A percentile compares a stretch with the other conserved stretches of the same genome.
Evolutionary conservation across 2,329 filamentous ascomycete genomes (phyloP).

Genomic region (Grosmannia clavigera): DNA sequence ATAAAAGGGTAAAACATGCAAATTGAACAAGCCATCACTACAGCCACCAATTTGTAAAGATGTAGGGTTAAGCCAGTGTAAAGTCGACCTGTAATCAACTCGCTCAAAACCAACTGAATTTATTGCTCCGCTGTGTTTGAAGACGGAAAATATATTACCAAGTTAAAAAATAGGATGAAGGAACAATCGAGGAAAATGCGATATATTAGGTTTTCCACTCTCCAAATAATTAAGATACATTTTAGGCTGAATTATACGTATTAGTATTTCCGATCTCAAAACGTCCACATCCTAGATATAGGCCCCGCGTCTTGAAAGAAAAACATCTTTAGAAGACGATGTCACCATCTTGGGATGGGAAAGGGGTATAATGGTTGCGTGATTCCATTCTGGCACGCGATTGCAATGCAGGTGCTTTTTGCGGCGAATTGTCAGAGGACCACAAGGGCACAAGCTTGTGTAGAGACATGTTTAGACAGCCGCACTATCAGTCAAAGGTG

Average conservation of each 20-base stretch:
- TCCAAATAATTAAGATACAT: neutral
- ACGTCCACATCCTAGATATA: neutral
- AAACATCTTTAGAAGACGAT: neutral
- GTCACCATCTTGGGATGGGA: neutral
- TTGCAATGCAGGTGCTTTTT: neutral
- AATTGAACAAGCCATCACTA: too few species aligned
- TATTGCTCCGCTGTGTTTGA: too few species aligned
- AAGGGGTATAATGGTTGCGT: neutral
- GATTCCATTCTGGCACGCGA: neutral
- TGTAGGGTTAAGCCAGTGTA: too few species aligned
- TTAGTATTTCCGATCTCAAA: neutral
- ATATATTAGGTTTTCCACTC: neutral
- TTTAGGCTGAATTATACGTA: neutral
- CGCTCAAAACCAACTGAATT: too few species aligned
- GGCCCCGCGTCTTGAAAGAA: neutral
- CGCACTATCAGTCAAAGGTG: conserved; percentile 12
- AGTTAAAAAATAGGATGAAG: too few species aligned
- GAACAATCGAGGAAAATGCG: too few species aligned
- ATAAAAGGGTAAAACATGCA: too few species aligned
- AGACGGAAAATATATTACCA: too few species aligned
- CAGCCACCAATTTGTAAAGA: too few species aligned
- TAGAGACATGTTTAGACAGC: conserved; percentile 4
- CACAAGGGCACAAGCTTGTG: neutral
- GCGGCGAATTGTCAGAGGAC: neutral
- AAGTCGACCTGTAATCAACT: too few species aligned